Evolutionary conservation across 2,329 filamentous ascomycete species (phyloP).

Genomic region (Talaromyces piceae): DNA sequence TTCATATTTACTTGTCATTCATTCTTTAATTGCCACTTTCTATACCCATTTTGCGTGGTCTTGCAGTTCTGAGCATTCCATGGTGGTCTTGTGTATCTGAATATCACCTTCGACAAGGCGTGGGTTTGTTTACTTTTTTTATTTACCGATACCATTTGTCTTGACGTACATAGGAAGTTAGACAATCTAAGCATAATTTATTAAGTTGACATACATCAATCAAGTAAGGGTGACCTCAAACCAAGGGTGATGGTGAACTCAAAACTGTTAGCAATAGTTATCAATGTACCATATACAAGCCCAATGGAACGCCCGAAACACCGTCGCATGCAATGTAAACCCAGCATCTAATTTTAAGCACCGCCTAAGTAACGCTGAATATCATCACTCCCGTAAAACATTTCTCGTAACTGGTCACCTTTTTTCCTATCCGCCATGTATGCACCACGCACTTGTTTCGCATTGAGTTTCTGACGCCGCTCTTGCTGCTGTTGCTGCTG

Average conservation of each 20-base stretch:
- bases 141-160: conserved; percentile 28
- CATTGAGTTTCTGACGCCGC: conserved; percentile 51
- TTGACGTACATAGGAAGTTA: neutral
- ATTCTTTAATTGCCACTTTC: neutral
- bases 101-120: neutral
- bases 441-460: conserved; percentile 60
- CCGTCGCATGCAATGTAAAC: neutral
- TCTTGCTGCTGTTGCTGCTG: conserved; percentile 41
- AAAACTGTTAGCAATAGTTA: too few species aligned
- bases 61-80: conserved; percentile 55
- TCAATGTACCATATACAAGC: neutral
- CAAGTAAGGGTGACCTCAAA: too few species aligned
- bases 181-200: too few species aligned
- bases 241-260: too few species aligned
- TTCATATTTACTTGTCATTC: conserved; percentile 5
- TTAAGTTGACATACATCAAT: too few species aligned
- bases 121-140: conserved; percentile 6
- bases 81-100: neutral
- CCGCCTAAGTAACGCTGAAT: conserved; percentile 64
- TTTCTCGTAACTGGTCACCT: conserved; percentile 56
- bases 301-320: neutral
- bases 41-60: neutral
- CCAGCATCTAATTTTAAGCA: conserved; percentile 1
- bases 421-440: conserved; percentile 56
- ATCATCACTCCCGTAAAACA: conserved; percentile 70